Conservation (phyloP, 1,284 basidiomycete genomes). For the Ceratobasidium sp. region DNA sequence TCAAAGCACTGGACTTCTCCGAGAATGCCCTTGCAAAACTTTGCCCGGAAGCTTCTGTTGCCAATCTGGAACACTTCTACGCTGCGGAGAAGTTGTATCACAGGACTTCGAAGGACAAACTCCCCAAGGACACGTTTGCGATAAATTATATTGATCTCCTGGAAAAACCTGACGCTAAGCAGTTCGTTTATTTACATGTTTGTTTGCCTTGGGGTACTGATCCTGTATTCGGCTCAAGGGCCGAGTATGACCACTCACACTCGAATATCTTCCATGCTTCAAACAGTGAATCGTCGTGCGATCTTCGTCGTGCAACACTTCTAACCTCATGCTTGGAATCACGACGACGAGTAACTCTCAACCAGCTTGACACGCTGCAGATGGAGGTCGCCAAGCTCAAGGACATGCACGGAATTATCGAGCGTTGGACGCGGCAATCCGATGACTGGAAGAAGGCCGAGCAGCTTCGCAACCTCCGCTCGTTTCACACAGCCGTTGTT, state of each 20-base stretch:
- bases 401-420: background rate
- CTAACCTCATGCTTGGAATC: background rate
- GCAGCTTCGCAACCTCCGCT: background rate
- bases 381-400: background rate
- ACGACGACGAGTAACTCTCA: background rate
- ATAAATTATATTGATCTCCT: slow-evolving; percentile 6
- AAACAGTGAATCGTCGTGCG: background rate
- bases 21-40: background rate
- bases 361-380: background rate
- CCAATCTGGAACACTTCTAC: background rate
- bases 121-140: background rate
- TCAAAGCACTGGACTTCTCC: background rate
- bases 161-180: background rate
- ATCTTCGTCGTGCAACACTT: background rate
- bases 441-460: background rate
- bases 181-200: background rate
- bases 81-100: background rate
- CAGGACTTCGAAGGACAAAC: background rate
- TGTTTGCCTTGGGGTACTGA: background rate
- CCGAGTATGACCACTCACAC: background rate
- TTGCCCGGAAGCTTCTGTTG: background rate
- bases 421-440: background rate
- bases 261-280: background rate
- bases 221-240: background rate
- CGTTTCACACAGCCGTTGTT: background rate